A percentile compares a stretch with the other conserved stretches of the same genome.
Conservation (phyloP, 768 basidiomycete species). For the Lactarius quietus region DNA sequence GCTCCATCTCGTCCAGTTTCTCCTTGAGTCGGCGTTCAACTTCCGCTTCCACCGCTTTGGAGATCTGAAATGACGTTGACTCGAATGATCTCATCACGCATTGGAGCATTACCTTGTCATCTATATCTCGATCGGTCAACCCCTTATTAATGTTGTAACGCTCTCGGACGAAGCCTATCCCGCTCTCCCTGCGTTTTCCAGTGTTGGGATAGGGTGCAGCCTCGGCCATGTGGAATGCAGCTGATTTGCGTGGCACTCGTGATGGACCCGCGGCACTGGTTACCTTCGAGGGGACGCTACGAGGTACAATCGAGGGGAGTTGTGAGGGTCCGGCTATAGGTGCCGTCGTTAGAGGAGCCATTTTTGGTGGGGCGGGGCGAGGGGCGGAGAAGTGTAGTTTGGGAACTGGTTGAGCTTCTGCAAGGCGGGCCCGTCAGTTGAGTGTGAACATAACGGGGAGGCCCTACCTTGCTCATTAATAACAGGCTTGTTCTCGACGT, state of each 20-base stretch:
- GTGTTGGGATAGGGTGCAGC: conserved; percentile 19
- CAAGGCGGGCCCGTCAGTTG: conserved; percentile 6
- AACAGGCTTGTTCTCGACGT: conserved; percentile 78
- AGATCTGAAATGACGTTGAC: conserved; percentile 45
- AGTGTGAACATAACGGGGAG: neutral
- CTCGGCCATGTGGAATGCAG: conserved; percentile 16
- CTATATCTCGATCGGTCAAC: conserved; percentile 68
- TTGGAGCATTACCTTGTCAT: conserved; percentile 53
- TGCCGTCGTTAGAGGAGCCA: conserved; percentile 34
- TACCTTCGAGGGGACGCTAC: neutral
- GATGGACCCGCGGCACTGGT: conserved; percentile 21
- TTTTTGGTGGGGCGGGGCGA: conserved; percentile 43
- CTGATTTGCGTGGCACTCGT: conserved; percentile 21
- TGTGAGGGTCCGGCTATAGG: conserved; percentile 23
- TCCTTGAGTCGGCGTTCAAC: conserved; percentile 62
- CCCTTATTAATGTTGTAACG: conserved; percentile 26
- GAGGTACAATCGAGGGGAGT: conserved; percentile 28
- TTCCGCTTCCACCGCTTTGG: conserved; percentile 69
- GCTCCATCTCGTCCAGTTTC: conserved; percentile 54
- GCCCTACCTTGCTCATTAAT: conserved; percentile 67
- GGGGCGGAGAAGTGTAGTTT: conserved; percentile 66
- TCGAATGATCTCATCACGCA: conserved; percentile 6
- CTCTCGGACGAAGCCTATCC: conserved; percentile 18
- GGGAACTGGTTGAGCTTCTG: conserved; percentile 56
- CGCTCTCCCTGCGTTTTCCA: conserved; percentile 23